Evolutionary conservation across 2,329 filamentous ascomycete genomes (phyloP), one percentile per base, ranked within the genome.

Genomic region (Ophiostoma piceae): DNA sequence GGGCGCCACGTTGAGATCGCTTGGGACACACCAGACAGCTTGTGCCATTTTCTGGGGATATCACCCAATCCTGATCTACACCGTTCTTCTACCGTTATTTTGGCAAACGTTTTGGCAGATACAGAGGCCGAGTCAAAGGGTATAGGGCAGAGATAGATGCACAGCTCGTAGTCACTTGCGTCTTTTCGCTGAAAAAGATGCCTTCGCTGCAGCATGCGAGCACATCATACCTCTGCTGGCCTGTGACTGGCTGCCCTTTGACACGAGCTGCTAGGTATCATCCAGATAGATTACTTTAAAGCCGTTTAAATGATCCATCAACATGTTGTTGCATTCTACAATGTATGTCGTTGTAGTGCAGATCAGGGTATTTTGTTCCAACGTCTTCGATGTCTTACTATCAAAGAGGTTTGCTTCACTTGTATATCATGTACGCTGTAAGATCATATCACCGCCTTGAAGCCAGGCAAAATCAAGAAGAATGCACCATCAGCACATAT

Each of bases 51-150:
- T 14, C 51, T 29, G 57, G 57, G 57, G 57, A 19, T 35, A 62
- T 62, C 57, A 35, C 57, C 57, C 11, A 16, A 62, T 62, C 51
- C 22, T 57, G 51, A 35, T 32, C 57, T 62, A 62, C 57, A 62
- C 57, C 29, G 57, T 35, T 62, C 7, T 62, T 62, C 57, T 8
- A 5, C 35, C 35, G 2, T 5, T 35, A 35, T 35, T 35, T 35
- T 35, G 35, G 35, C 35, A 35, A 3, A 35, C 8, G 35, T 1
- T 35, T 35, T 35, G 29, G 26, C 8, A 12, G 57, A 35, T 64
- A 32, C 51, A 57, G 51, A 22, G 51, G 22, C 9, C 12, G n/a
- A 26, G 9, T 11, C 12, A n/a, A 16, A 29, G 16, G 51, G 0
- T 11, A 9, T 26, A 26, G 1, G 8, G 47, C 19, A 54, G 47